Evolutionary conservation across 2,329 filamentous ascomycete genomes (phyloP).

Genomic region (Emergomyces pasteurianus): DNA sequence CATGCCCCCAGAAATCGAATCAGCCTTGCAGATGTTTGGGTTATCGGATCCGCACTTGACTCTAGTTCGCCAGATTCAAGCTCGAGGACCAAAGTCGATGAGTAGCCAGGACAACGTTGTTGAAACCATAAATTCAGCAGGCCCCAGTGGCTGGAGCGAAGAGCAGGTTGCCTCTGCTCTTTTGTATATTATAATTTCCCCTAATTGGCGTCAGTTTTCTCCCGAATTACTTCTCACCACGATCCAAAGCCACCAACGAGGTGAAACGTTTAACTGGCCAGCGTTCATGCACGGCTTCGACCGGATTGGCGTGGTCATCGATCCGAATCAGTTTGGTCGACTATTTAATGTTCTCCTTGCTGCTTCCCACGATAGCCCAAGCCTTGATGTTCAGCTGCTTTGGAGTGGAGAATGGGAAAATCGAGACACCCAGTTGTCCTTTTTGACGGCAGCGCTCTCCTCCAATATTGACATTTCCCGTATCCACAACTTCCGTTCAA

Average conservation of each 20-base stretch:
- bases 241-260: conserved; percentile 43
- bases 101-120: conserved; percentile 58
- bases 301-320: conserved; percentile 61
- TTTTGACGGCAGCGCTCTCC: conserved; percentile 75
- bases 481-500: conserved; percentile 68
- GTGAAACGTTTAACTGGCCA: conserved; percentile 50
- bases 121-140: conserved; percentile 45
- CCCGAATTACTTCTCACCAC: conserved; percentile 55
- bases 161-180: conserved; percentile 73
- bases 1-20: conserved; percentile 31
- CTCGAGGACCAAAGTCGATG: conserved; percentile 62
- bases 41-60: conserved; percentile 31
- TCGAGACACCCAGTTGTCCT: conserved; percentile 81
- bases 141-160: conserved; percentile 57
- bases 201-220: conserved; percentile 52
- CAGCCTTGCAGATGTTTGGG: conserved; percentile 34
- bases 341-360: conserved; percentile 70
- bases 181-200: conserved; percentile 55
- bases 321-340: conserved; percentile 65
- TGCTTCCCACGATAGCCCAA: conserved; percentile 49
- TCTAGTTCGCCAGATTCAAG: conserved; percentile 56
- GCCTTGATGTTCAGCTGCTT: conserved; percentile 72
- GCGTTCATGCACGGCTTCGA: conserved; percentile 72
- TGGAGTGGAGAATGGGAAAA: conserved; percentile 88
- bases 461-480: conserved; percentile 69